phyloP scores from a whole-genome alignment of 331 rosid species.

The Quercus lobata region DNA sequence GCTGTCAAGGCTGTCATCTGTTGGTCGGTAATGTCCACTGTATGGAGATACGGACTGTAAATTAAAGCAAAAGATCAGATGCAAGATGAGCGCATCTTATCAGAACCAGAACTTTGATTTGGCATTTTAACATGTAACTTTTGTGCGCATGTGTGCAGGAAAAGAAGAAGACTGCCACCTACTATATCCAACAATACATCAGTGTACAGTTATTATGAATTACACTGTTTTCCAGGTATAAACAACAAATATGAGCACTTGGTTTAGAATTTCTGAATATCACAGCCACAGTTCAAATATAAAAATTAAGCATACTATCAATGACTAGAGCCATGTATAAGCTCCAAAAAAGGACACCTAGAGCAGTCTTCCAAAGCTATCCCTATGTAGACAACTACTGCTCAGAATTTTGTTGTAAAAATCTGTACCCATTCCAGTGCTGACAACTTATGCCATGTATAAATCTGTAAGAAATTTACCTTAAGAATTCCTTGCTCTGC shows the following conservation, averaged over 20 bases:
- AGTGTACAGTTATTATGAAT: neutral
- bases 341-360: neutral
- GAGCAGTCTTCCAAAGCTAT: neutral
- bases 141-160: neutral
- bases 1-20: slow-evolving; percentile 62
- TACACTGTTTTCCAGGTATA: neutral
- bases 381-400: neutral
- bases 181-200: neutral
- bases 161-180: neutral
- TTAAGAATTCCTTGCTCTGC: slow-evolving; percentile 66
- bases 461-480: slow-evolving; percentile 36
- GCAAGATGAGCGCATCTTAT: neutral
- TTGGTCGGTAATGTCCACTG: slow-evolving; percentile 96
- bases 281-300: neutral
- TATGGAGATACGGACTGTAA: slow-evolving; percentile 84
- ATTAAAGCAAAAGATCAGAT: slow-evolving; percentile 32
- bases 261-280: neutral
- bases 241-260: neutral
- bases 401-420: neutral
- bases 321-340: slow-evolving; percentile 2
- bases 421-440: neutral
- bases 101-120: neutral
- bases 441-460: neutral
- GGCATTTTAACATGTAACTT: neutral
- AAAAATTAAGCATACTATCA: neutral